Evolutionary conservation across 345 rosid species (phyloP), one percentile per base, ranked within the genome.

Genomic region (Raphanus raphanistrum): DNA sequence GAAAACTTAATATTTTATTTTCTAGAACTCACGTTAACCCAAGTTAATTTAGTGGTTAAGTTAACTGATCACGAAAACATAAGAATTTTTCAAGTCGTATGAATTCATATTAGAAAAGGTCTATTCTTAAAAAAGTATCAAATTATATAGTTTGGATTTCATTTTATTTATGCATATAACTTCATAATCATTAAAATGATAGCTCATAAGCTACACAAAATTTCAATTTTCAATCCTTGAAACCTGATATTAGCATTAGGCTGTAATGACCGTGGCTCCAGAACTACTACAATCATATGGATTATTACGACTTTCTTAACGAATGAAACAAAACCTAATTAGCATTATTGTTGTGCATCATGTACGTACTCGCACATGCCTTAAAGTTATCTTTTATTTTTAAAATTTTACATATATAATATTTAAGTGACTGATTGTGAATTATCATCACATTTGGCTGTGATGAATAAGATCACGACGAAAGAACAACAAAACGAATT

Each of bases 361-460:
- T 75, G 48, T 16, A 58, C 57, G 33, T 55, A 9, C 25, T 60
- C 4, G 36, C 77, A 67, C 65, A 11, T 69, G 70, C 55, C 25
- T 35, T 62, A 61, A 32, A 62, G 17, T 4, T 15, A 11, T 32
- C 48, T 45, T 62, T 60, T 29, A 45, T 45, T 69, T 13, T 48
- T 50, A 11, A 1, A 60, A 43, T 6, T 27, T 7, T 61, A 62
- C 52, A 61, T 2, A 76, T 61, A 33, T 25, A 63, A 63, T 63
- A 71, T n/a, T 25, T 31, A 35, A 79, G 48, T 27, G 70, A 72
- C 17, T 60, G 82, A 73, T 67, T 72, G 73, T 72, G 81, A 78
- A 77, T 77, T 21, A 71, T 78, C 72, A 72, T 66, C 73, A 67
- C 48, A 66, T 78, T 72, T 78, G 75, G 81, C 48, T 67, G 45